Conservation (phyloP, 352 stramenopile genomes). For the Pythium periplocum region DNA sequence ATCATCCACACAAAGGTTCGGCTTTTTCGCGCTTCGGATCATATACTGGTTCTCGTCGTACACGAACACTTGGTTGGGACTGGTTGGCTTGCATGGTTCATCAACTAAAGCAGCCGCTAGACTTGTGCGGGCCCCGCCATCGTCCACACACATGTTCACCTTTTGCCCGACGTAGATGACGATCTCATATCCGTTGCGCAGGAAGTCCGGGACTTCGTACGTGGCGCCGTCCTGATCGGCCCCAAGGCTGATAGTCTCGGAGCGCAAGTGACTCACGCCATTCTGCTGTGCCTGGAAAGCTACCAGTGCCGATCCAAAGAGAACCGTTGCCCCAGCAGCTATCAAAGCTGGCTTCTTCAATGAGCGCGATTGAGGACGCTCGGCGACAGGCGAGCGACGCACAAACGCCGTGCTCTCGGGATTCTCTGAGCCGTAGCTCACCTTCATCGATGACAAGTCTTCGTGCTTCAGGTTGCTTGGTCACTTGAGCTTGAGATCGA, state of each 20-base stretch:
- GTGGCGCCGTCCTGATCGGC: not conserved
- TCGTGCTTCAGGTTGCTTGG: too few species aligned
- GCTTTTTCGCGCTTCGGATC: slow-evolving; percentile 4
- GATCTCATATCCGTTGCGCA: slow-evolving; percentile 2
- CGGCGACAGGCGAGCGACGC: not conserved
- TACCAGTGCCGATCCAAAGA: slow-evolving; percentile 5
- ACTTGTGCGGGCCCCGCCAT: not conserved
- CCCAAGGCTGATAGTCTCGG: not conserved
- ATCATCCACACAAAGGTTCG: not conserved
- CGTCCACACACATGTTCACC: slow-evolving; percentile 1
- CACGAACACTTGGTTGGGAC: slow-evolving; percentile 4
- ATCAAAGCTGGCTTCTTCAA: not conserved
- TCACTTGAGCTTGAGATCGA: too few species aligned
- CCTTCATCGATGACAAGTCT: not conserved
- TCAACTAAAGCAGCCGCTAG: not conserved
- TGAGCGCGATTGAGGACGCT: not conserved
- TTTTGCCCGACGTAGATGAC: not conserved
- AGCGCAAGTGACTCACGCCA: not conserved
- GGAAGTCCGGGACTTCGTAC: slow-evolving; percentile 4
- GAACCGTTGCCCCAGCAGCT: slow-evolving; percentile 3
- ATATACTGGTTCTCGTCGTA: slow-evolving; percentile 1
- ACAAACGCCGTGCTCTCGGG: slow-evolving; percentile 6
- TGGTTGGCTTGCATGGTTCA: not conserved
- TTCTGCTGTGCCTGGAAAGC: slow-evolving; percentile 1
- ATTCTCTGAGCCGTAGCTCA: slow-evolving; percentile 7